A percentile compares a stretch with the other conserved stretches of the same genome.
phyloP scores from a whole-genome alignment of 1,284 basidiomycete species.

The Grifola frondosa region DNA sequence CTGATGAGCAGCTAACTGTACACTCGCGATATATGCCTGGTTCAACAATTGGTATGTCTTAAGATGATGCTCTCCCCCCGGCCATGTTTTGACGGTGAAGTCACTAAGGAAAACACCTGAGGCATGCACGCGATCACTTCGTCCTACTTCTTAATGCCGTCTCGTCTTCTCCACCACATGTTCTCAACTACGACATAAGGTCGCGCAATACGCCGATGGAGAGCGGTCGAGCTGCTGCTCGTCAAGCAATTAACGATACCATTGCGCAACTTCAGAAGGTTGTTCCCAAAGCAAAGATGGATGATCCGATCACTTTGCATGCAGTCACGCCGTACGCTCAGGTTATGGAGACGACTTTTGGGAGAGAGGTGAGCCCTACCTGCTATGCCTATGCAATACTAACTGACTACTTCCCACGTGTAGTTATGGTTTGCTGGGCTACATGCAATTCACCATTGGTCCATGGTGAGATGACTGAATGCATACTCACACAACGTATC shows the following conservation, averaged over 20 bases:
- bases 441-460: slow-evolving; percentile 85
- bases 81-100: not conserved
- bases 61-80: not conserved
- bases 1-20: slow-evolving; percentile 66
- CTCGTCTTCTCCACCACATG: slow-evolving; percentile 47
- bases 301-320: slow-evolving; percentile 62
- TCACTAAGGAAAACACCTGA: slow-evolving; percentile 70
- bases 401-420: not conserved
- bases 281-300: slow-evolving; percentile 47
- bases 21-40: slow-evolving; percentile 72
- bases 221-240: slow-evolving; percentile 57
- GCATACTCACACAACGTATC: not conserved
- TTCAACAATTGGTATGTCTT: slow-evolving; percentile 72
- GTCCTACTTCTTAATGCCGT: slow-evolving; percentile 60
- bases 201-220: slow-evolving; percentile 82
- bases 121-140: slow-evolving; percentile 82
- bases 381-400: not conserved
- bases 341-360: slow-evolving; percentile 73
- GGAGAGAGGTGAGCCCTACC: slow-evolving; percentile 62
- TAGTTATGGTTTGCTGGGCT: slow-evolving; percentile 85
- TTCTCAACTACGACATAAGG: slow-evolving; percentile 74
- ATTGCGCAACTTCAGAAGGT: slow-evolving; percentile 55
- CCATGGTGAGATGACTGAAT: slow-evolving; percentile 58
- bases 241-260: slow-evolving; percentile 52
- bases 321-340: slow-evolving; percentile 79